Evolutionary conservation across 225 moss, liverwort and hornwort species (phyloP), one percentile per base, ranked within the genome.

Genomic region (Anthoceros angustus): DNA sequence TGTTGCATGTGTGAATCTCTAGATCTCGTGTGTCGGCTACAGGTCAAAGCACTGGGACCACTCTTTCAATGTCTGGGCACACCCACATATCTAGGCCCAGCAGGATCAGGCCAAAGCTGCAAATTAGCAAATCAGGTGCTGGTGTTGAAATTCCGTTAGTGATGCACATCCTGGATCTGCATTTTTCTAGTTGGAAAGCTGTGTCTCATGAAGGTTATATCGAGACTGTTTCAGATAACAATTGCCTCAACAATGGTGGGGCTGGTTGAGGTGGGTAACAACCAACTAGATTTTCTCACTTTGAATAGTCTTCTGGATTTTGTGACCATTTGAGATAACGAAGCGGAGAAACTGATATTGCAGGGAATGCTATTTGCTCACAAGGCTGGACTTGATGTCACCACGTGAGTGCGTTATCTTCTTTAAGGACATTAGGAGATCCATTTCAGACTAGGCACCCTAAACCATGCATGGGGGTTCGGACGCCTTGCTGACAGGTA

Each of bases 181-280:
- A 21, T 42, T 8, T n/a, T 20, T 39, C 70, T 43, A 67, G 12
- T 42, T 9, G 65, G 48, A 60, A 23, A 25, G 62, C 14, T 66
- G 66, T 38, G 10, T 15, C 18, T 15, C n/a, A 18, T 55, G 18
- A 23, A 55, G 8, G 55, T 1, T 9, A 23, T 23, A 55, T 55
- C 5, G 14, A 55, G n/a, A 7, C 7, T 55, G 45, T 55, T 71
- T 20, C 83, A 94, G 94, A 81, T 95, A 62, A 88, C 88, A 18
- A 95, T 91, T 70, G 94, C 91, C 15, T 95, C 94, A 62, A 95
- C 94, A 11, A 91, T 95, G 94, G 83, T 91, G 45, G 94, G 94
- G 67, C 83, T 95, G 68, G 88, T 95, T 50, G 94, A 95, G 86
- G 93, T 93, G 74, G 25, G 43, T 25, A 24, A 7, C 14, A 48